Evolutionary conservation across 1,139 yeast genomes (phyloP).

Genomic region (Saccharomyces hybrid): DNA sequence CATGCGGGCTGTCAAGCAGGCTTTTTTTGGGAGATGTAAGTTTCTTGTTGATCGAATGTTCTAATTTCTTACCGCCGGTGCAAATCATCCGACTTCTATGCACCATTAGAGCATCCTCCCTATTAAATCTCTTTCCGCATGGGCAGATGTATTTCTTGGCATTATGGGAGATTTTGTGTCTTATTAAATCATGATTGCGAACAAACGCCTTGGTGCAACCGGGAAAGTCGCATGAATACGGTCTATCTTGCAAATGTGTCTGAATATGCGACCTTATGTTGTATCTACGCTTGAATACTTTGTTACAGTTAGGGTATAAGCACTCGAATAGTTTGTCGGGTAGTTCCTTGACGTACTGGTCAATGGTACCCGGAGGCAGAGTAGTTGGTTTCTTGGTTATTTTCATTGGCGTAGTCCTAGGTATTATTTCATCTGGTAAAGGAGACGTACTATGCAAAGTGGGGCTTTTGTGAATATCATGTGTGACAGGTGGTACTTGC

Average conservation of each 20-base stretch:
- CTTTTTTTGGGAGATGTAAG: constrained; percentile 19
- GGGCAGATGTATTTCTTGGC: constrained; percentile 70
- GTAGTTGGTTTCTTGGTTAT: constrained; percentile 48
- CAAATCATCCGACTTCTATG: constrained; percentile 77
- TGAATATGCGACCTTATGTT: constrained; percentile 93
- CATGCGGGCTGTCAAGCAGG: not conserved
- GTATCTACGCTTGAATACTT: constrained; percentile 78
- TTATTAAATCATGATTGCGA: constrained; percentile 83
- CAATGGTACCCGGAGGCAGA: constrained; percentile 84
- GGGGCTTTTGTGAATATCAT: constrained; percentile 2
- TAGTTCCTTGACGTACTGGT: constrained; percentile 62
- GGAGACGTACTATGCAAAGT: constrained; percentile 7
- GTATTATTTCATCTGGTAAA: not conserved
- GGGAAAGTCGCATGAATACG: constrained; percentile 57
- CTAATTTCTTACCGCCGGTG: constrained; percentile 51
- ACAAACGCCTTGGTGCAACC: constrained; percentile 65
- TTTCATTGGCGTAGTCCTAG: constrained; percentile 24
- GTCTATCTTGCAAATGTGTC: constrained; percentile 91
- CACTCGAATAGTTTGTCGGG: constrained; percentile 60
- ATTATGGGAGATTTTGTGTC: constrained; percentile 84
- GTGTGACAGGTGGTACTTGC: not conserved
- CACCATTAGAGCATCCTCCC: constrained; percentile 80
- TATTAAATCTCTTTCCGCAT: constrained; percentile 85
- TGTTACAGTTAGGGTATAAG: constrained; percentile 70
- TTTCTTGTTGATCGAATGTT: constrained; percentile 24